These are phyloP conservation scores for Lichtheimia hyalospora DNA, from an alignment of 371 early-diverging fungal species.

Conservation along the genomic window DNA sequence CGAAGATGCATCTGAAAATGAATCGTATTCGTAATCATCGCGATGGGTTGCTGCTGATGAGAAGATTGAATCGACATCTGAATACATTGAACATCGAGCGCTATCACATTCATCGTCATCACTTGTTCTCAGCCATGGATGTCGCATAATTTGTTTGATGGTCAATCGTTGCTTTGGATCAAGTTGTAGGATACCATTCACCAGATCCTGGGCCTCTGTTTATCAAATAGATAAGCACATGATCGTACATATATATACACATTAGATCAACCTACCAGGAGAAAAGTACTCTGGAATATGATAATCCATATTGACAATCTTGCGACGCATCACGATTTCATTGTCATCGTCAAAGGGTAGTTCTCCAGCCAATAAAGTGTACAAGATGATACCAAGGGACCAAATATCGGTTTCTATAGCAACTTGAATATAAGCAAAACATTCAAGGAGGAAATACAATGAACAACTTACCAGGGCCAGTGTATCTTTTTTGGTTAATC, in stretches of 20 bases:
- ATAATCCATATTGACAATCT: conserved; percentile 75
- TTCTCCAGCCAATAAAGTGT: conserved; percentile 77
- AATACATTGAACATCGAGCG: conserved; percentile 27
- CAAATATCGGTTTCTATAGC: conserved; percentile 80
- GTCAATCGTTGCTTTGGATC: conserved; percentile 67
- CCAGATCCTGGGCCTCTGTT: conserved; percentile 49
- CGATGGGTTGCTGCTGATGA: conserved; percentile 8
- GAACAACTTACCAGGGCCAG: conserved; percentile 65
- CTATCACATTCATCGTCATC: conserved; percentile 29
- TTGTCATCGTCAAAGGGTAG: conserved; percentile 87
- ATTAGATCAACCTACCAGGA: conserved; percentile 33
- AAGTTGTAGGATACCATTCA: conserved; percentile 60
- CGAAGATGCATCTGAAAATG: conserved; percentile 16
- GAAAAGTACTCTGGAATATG: conserved; percentile 67
- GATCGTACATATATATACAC: no score
- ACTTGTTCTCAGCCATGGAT: conserved; percentile 64
- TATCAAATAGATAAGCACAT: not conserved
- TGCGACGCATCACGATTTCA: conserved; percentile 66
- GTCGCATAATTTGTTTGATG: conserved; percentile 64
- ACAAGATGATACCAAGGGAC: conserved; percentile 85
- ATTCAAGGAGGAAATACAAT: not conserved
- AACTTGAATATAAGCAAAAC: not conserved
- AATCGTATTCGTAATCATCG: conserved; percentile 23
- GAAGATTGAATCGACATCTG: conserved; percentile 32
- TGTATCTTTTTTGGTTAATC: conserved; percentile 72